Conservation (phyloP, 164 flowering plant genomes). For the Berberis vulgaris region DNA sequence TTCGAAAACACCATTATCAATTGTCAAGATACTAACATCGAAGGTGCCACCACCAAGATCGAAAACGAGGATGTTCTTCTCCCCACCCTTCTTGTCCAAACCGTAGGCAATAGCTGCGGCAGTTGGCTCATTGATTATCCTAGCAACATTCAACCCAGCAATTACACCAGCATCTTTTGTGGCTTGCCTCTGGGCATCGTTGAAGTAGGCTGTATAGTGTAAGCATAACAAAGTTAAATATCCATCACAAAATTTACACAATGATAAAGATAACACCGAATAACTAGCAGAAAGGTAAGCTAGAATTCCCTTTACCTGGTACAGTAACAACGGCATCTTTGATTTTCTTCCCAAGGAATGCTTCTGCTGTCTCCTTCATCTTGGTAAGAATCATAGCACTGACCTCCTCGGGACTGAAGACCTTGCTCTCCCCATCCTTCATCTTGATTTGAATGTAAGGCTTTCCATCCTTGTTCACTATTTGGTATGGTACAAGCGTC, state of each 20-base stretch:
- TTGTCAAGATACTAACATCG: slow-evolving; percentile 43
- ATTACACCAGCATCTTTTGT: slow-evolving; percentile 94
- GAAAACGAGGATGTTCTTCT: slow-evolving; percentile 76
- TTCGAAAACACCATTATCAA: slow-evolving; percentile 41
- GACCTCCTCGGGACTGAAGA: slow-evolving; percentile 61
- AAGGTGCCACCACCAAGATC: slow-evolving; percentile 55
- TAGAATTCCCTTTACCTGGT: slow-evolving; percentile 22
- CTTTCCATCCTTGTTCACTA: slow-evolving; percentile 47
- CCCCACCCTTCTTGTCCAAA: slow-evolving; percentile 85
- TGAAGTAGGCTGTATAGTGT: slow-evolving; percentile 63
- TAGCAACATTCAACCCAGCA: slow-evolving; percentile 85
- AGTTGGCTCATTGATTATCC: slow-evolving; percentile 89
- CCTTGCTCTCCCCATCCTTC: slow-evolving; percentile 33
- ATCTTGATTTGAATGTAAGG: slow-evolving; percentile 33
- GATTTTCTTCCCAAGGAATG: slow-evolving; percentile 37
- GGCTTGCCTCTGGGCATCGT: slow-evolving; percentile 94
- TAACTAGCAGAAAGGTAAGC: background rate
- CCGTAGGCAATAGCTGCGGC: slow-evolving; percentile 96
- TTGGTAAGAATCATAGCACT: slow-evolving; percentile 36
- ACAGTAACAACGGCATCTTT: slow-evolving; percentile 45
- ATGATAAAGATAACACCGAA: too few relatives aligned
- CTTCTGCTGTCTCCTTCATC: slow-evolving; percentile 48
- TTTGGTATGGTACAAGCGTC: slow-evolving; percentile 34
- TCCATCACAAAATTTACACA: too few relatives aligned
- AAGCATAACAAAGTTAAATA: background rate